Base-by-base conservation (phyloP, 352 stramenopile genomes). In the Thalassiosira mediterranea region DNA sequence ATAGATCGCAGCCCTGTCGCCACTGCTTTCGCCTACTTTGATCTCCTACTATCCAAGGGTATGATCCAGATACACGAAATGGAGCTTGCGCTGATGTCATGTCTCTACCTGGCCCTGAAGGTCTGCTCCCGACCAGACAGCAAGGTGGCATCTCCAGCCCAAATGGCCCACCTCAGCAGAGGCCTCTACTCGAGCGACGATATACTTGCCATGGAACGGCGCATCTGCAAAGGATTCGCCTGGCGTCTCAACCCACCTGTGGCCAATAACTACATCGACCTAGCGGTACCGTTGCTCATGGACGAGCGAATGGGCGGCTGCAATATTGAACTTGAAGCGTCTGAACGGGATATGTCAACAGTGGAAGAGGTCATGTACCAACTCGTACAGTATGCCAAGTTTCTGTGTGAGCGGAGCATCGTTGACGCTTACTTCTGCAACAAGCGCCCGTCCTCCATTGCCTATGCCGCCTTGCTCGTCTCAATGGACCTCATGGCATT, bases 21-120 rank as follows among this genome's bases (percentile, higher is more conserved):
- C 8, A 5, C 17, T 5, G 44, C 44, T 10, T 23, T 53, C 5
- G 8, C 72, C 47, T 75, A 80, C 49, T 47, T 87, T 15, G 81
- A 89, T 71, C 52, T 77, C 23, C 83, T 21, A 44, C 25, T 66
- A 13, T 65, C 63, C 19, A 34, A 21, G 13, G 38, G 46, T 10
- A 17, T 26, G 4, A n/a, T 21, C 49, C n/a, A 15, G 8, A 28
- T 38, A 13, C 25, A 53, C 29, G 37, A 65, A n/a, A 28, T 19
- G n/a, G 11, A 46, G 15, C 42, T 49, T 15, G 79, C 87, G 49
- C 42, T 90, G 1, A 70, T 78, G 4, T 64, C 67, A 21, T 72
- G 47, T 38, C 37, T 78, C 32, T 72, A 59, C 52, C 28, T 78
- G 2, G 69, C 69, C 3, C 31, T 72, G 5, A 78, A 78, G 52